Base-by-base conservation (phyloP, 2,329 filamentous ascomycete species). In the Mollisiaceae sp. region DNA sequence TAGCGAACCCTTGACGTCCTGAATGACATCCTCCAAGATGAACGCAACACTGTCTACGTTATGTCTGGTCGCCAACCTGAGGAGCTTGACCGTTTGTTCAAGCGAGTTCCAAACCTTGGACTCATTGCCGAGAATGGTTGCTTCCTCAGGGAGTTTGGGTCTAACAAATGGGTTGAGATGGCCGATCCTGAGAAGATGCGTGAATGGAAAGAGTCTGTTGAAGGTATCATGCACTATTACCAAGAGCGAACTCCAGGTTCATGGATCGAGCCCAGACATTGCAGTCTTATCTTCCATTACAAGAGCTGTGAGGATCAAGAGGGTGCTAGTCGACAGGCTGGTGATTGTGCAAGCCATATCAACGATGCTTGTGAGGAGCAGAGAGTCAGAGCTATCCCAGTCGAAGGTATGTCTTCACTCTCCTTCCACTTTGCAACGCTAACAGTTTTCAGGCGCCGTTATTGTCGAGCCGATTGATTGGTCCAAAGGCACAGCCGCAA, bases 101-200 rank as follows among this genome's bases (percentile, higher is more conserved):
- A 89, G 60, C 87, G 91, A 27, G 90, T 97, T 1, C 91, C 92
- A 5, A 90, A 91, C 66, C 81, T 97, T 2, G 95, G 95, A 2
- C 83, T 98, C 4, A 96, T 98, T 69, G 94, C 94, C 0, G 94
- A 98, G 79, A 97, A 97, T 70, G 94, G 94, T 1, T 97, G 92
- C 76, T 98, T 96, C 79, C 81, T 97, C 64, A 92, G 91, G 71
- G 86, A 92, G 69, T 87, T 86, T 55, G 85, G 88, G 22, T 83
- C 82, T 18, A 84, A 86, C 27, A 83, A 86, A 41, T 98, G 95
- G 95, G 86, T 85, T 2, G 88, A 90, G 68, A 90, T 97, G 79
- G 89, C 90, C 2, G 89, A 97, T 75, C 82, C 86, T 1, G 83
- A 86, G 2, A 85, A 90, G 71, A 90, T 92, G 66, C 81, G 83